Percentiles rank a stretch among this genome's conserved stretches.
phyloP scores from a whole-genome alignment of 495 filamentous ascomycete genomes.

The Aspergillus mulundensis region DNA sequence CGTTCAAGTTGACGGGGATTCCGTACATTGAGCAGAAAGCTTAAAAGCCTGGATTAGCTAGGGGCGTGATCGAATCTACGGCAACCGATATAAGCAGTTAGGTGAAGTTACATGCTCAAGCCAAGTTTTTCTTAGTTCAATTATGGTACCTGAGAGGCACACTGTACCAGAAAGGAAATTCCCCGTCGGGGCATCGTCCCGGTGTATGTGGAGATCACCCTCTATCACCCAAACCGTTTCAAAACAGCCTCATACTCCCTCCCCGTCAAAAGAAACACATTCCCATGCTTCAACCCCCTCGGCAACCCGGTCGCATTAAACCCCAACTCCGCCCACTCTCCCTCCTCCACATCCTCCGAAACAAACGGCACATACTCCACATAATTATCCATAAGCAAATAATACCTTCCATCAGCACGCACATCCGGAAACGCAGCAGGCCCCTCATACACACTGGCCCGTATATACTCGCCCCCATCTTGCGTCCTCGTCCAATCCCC shows the following conservation, averaged over 20 bases:
- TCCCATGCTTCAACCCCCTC: slow-evolving; percentile 15
- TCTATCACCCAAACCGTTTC: not conserved
- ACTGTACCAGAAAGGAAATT: not conserved
- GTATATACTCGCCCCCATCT: not conserved
- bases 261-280: slow-evolving; percentile 7
- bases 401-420: not conserved
- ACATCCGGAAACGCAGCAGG: slow-evolving; percentile 10
- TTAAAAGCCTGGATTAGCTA: not conserved
- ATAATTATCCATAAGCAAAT: slow-evolving; percentile 13
- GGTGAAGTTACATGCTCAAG: no score
- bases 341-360: not conserved
- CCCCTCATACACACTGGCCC: slow-evolving; percentile 2
- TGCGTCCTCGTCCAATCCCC: slow-evolving; percentile 3
- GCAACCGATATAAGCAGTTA: no score
- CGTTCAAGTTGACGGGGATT: not conserved
- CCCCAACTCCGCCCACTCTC: not conserved
- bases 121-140: no score
- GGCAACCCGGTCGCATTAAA: slow-evolving; percentile 2
- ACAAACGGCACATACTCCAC: slow-evolving; percentile 14
- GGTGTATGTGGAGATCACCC: no score
- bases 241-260: slow-evolving; percentile 9
- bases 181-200: not conserved
- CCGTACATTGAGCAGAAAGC: not conserved
- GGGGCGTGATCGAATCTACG: no score
- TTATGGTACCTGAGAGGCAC: no score